Evolutionary conservation across 345 rosid genomes (phyloP).

Genomic region (Carallia pectinifolia): DNA sequence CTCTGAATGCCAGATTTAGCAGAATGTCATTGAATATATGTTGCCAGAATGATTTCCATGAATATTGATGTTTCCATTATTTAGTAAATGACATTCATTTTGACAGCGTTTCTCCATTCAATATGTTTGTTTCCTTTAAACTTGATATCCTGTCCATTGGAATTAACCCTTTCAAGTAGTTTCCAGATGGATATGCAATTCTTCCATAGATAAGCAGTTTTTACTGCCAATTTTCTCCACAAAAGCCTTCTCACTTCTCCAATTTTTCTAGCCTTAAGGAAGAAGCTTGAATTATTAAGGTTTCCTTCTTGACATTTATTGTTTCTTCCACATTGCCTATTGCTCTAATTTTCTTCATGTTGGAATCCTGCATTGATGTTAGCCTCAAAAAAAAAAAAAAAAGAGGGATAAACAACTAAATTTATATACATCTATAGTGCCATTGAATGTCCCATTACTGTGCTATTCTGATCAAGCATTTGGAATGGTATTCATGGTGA

Average conservation of each 20-base stretch:
- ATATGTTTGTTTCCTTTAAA: neutral
- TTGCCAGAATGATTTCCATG: too few species aligned
- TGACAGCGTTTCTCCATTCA: neutral
- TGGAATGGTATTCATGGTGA: neutral
- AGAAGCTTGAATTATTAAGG: neutral
- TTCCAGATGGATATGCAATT: neutral
- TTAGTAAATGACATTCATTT: too few species aligned
- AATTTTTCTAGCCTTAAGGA: neutral
- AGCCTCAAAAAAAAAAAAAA: neutral
- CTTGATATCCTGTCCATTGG: neutral
- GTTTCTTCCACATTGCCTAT: neutral
- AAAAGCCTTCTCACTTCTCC: neutral
- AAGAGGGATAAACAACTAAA: neutral
- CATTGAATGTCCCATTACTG: neutral
- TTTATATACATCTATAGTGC: neutral
- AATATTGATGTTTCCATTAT: too few species aligned
- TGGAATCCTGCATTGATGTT: neutral
- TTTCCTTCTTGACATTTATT: neutral
- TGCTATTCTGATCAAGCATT: neutral
- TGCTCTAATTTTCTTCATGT: neutral
- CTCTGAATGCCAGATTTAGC: too few species aligned
- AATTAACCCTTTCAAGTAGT: neutral
- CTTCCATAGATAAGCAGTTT: neutral
- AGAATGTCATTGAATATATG: too few species aligned
- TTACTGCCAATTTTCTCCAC: neutral